A percentile compares a stretch with the other conserved stretches of the same genome.
Conservation (phyloP, 257 asterid species). For the Solanum appendiculatum region DNA sequence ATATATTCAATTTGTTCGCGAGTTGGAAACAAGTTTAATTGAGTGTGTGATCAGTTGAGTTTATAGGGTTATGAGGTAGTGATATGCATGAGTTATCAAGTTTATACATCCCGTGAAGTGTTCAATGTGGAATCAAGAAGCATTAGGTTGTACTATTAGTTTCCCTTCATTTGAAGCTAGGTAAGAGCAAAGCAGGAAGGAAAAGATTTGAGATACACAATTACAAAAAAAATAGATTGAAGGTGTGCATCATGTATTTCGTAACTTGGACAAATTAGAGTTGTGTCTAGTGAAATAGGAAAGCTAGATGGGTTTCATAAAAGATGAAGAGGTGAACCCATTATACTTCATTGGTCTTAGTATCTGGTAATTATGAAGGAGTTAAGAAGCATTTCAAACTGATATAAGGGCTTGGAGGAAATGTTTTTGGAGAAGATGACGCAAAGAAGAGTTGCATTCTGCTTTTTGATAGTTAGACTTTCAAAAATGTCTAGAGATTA, state of each 20-base stretch:
- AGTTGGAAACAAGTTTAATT: constrained; percentile 40
- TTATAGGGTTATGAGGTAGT: constrained; percentile 12
- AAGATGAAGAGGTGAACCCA: too few relatives aligned
- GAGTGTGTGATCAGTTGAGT: constrained; percentile 6
- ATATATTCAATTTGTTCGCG: constrained; percentile 17
- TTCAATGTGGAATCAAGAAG: constrained; percentile 7
- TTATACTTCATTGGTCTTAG: fast-evolving
- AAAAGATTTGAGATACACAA: not conserved
- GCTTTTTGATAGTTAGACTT: too few relatives aligned
- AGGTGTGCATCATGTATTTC: not conserved
- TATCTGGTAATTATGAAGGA: too few relatives aligned
- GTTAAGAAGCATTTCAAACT: too few relatives aligned
- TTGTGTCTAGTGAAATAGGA: too few relatives aligned
- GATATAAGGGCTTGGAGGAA: too few relatives aligned
- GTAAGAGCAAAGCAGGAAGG: not conserved
- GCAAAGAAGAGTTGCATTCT: too few relatives aligned
- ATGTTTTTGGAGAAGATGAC: too few relatives aligned
- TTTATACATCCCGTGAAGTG: constrained; percentile 29
- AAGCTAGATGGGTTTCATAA: too few relatives aligned
- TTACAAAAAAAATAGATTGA: too few relatives aligned
- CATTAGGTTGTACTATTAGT: constrained; percentile 8
- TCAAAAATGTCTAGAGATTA: too few relatives aligned
- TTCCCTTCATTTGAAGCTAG: constrained; percentile 15
- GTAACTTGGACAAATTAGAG: too few relatives aligned
- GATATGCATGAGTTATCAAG: constrained; percentile 45